phyloP scores from a whole-genome alignment of 2,329 filamentous ascomycete genomes.

The Leptographium lundbergii region DNA sequence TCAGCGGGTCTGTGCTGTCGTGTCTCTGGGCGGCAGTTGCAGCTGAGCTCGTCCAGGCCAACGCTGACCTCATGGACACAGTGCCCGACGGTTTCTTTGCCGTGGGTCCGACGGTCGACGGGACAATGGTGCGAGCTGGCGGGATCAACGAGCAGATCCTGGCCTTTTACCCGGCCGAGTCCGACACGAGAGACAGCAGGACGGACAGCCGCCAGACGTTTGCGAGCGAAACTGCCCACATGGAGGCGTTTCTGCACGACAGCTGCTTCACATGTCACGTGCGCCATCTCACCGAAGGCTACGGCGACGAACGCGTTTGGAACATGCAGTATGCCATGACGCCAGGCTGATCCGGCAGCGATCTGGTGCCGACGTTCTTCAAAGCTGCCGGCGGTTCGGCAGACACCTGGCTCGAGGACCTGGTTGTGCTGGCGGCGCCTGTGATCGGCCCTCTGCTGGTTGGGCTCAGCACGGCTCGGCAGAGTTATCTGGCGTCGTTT shows the following conservation, averaged over 20 bases:
- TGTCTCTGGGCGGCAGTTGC: constrained; percentile 17
- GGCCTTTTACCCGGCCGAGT: constrained; percentile 17
- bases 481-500: constrained; percentile 28
- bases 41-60: constrained; percentile 15
- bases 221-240: constrained; percentile 16
- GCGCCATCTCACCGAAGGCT: constrained; percentile 23
- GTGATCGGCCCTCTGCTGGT: constrained; percentile 19
- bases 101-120: constrained; percentile 20
- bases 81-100: constrained; percentile 18
- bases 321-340: constrained; percentile 27
- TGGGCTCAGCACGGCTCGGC: constrained; percentile 23
- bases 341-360: constrained; percentile 26
- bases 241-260: constrained; percentile 20
- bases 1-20: constrained; percentile 12
- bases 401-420: constrained; percentile 14
- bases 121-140: constrained; percentile 16
- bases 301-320: constrained; percentile 21
- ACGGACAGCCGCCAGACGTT: too few species aligned
- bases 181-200: too few species aligned
- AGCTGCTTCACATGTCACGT: constrained; percentile 25
- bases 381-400: constrained; percentile 15
- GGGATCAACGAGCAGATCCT: constrained; percentile 17
- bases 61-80: constrained; percentile 15
- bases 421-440: constrained; percentile 17
- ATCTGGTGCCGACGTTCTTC: constrained; percentile 29